Evolutionary conservation across 2,329 filamentous ascomycete genomes (phyloP), one percentile per base, ranked within the genome.

Genomic region (Monosporascus sp.): DNA sequence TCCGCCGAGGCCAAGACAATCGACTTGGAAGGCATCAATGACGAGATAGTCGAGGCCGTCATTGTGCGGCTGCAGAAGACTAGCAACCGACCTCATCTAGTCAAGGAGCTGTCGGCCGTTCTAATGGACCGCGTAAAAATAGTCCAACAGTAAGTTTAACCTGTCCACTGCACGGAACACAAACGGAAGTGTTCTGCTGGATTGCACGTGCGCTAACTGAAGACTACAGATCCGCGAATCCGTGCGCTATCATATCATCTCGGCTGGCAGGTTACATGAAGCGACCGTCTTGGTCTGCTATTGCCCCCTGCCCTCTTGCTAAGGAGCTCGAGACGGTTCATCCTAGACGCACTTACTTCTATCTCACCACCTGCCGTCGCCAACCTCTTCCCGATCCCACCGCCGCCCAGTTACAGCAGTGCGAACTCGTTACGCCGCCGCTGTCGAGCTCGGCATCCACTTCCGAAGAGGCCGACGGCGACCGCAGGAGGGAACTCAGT

Each of bases 261-360:
- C 87, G 94, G 63, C 79, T 99, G 49, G 87, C 91, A 41, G 84
- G 88, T 36, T 99, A 95, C 72, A 80, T 97, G 65, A 95, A 96
- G 75, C 89, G 94, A 60, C 74, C 89, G 51, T 88, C 82, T 60
- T 90, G 88, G 92, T 89, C 84, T 27, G 83, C 87, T 7, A 74
- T 86, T 49, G 79, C 86, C 49, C 90, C 88, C 50, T 97, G 94
- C 71, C 93, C 94, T 3, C 75, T 97, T 51, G 90, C 89, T 49
- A 97, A 97, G 74, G 90, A 96, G 72, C 83, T 97, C 51, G 90
- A 97, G 68, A 86, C 89, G 41, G 88, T 93, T 42, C 93, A 97
- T 68, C 94, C 94, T 20, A 88, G 93, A 67, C 90, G 94, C 71
- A 92, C 95, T 47, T 97, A 96, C 77, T 97, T 95, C 74, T 97